Evolutionary conservation across 129 eudicot species (phyloP), one percentile per base, ranked within the genome.

Genomic region (Sambucus nigra): DNA sequence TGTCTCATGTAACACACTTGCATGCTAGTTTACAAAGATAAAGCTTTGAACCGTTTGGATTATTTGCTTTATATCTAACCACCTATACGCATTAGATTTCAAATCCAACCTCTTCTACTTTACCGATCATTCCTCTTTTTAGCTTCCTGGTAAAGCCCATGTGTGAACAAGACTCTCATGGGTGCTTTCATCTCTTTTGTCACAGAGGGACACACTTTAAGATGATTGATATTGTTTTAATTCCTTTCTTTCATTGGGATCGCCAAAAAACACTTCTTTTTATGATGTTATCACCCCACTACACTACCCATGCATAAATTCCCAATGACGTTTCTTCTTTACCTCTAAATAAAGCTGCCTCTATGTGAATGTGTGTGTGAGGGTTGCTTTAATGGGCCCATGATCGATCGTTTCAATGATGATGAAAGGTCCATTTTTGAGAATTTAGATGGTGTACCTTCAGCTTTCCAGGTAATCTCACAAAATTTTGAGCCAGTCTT

Each of bases 161-260:
- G 47, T 39, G 54, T 31, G 55, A 22, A 42, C 48, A 16, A 6
- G 15, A 20, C 3, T 9, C 18, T 31, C 8, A 11, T 31, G 5
- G 38, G 38, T 31, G 38, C 38, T 31, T 31, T 31, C 5, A 31
- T 6, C 38, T 11, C n/a, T n/a, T n/a, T 55, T 65, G 63, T 55
- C 70, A 56, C 63, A 46, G 61, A 35, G 46, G 18, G 29, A 65
- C n/a, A n/a, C n/a, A n/a, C 20, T 42, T 42, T 13, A 42, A 42
- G 48, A 42, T 42, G 2, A 13, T 16, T 42, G n/a, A 40, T 10
- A 13, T 40, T 40, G 46, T 7, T 40, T 16, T 42, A 5, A 1
- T 14, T 14, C 48, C 19, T 15, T 35, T 35, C 42, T 35, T 35
- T 35, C n/a, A 35, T 35, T 35, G 42, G 42, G 42, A 35, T 35